Percentiles rank a stretch among this genome's conserved stretches.
Evolutionary conservation across 441 rosid genomes (phyloP).

Genomic region (Daphne laureola): DNA sequence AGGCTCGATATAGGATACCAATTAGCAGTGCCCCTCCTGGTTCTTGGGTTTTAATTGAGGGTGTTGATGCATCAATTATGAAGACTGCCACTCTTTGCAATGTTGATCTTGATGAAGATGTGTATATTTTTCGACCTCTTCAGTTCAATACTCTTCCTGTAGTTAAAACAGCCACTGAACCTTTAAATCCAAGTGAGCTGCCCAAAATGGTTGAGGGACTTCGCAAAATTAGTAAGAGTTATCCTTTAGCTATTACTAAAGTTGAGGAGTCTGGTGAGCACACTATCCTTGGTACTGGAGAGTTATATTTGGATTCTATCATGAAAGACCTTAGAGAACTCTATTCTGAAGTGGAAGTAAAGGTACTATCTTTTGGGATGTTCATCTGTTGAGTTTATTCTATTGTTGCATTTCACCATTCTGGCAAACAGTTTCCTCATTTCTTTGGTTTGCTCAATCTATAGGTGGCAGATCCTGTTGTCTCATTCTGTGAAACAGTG

Average conservation of each 20-base stretch:
- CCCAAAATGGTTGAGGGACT: slow-evolving; percentile 99
- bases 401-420: slow-evolving; percentile 4
- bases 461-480: slow-evolving; percentile 96
- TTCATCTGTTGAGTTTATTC: slow-evolving; percentile 4
- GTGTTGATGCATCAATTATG: slow-evolving; percentile 96
- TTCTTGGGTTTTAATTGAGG: slow-evolving; percentile 97
- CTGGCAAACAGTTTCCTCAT: slow-evolving; percentile 2
- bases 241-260: slow-evolving; percentile 93
- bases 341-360: slow-evolving; percentile 97
- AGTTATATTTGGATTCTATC: slow-evolving; percentile 88
- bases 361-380: slow-evolving; percentile 35
- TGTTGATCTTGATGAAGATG: slow-evolving; percentile 65
- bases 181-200: slow-evolving; percentile 94
- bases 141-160: slow-evolving; percentile 96
- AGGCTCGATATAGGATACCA: slow-evolving; percentile 89
- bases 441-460: slow-evolving; percentile 17
- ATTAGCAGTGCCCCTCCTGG: slow-evolving; percentile 96
- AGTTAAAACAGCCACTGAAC: slow-evolving; percentile 97
- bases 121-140: slow-evolving; percentile 76
- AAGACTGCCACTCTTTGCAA: slow-evolving; percentile 93
- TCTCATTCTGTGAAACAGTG: slow-evolving; percentile 95
- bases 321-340: slow-evolving; percentile 99
- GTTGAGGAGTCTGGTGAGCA: slow-evolving; percentile 99
- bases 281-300: slow-evolving; percentile 94
- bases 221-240: slow-evolving; percentile 97